Evolutionary conservation across 495 filamentous ascomycete genomes (phyloP).

Genomic region (Talaromyces wortmannii): DNA sequence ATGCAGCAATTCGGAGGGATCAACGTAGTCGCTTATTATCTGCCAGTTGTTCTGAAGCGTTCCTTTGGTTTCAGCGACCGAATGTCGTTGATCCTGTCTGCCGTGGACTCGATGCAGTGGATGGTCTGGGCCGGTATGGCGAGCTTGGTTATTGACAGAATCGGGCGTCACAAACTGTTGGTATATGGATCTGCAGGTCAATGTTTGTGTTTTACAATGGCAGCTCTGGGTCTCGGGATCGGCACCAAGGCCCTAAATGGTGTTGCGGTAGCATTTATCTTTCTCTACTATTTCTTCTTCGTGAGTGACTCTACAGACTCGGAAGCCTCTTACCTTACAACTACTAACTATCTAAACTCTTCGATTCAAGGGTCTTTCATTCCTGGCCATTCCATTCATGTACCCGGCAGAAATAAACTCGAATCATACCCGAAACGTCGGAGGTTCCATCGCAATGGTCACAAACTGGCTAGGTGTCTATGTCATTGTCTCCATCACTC

Average conservation of each 20-base stretch:
- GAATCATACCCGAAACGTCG: slow-evolving; percentile 16
- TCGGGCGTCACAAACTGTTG: slow-evolving; percentile 45
- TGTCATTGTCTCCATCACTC: slow-evolving; percentile 27
- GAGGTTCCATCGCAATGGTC: slow-evolving; percentile 12
- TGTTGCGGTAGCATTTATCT: slow-evolving; percentile 17
- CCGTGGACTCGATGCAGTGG: slow-evolving; percentile 2
- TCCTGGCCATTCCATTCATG: slow-evolving; percentile 19
- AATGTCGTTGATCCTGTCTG: slow-evolving; percentile 12
- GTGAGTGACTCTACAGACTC: neutral
- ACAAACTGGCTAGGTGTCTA: slow-evolving; percentile 18
- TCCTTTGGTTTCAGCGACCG: slow-evolving; percentile 6
- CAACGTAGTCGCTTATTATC: slow-evolving; percentile 16
- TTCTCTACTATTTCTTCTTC: slow-evolving; percentile 18
- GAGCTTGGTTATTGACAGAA: slow-evolving; percentile 43
- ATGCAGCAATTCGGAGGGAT: slow-evolving; percentile 46
- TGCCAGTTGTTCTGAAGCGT: neutral
- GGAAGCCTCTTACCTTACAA: neutral
- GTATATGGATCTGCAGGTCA: slow-evolving; percentile 15
- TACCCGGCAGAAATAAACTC: slow-evolving; percentile 28
- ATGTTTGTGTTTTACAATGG: slow-evolving; percentile 11
- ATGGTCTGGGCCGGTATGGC: slow-evolving; percentile 40
- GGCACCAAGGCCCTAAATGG: slow-evolving; percentile 10
- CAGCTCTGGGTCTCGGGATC: slow-evolving; percentile 10
- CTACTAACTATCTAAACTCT: neutral
- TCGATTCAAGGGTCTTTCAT: slow-evolving; percentile 3